Percentiles rank a stretch among this genome's conserved stretches.
phyloP scores from a whole-genome alignment of 345 rosid species.

The Crucihimalaya himalaica region DNA sequence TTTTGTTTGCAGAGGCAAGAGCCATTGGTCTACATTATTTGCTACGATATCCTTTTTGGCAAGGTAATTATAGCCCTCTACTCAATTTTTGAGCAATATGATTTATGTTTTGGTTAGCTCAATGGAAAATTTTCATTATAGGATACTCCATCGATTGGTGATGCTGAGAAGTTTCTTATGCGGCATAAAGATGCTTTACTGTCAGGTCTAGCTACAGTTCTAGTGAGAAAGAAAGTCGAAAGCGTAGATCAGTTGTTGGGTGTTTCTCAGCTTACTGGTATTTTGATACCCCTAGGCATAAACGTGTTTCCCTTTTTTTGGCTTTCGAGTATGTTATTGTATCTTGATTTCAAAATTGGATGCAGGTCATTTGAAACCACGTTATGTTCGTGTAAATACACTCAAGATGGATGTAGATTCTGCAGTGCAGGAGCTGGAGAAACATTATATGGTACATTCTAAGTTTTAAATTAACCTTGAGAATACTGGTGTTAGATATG shows the following conservation, averaged over 20 bases:
- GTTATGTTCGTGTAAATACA: conserved; percentile 86
- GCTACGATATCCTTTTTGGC: conserved; percentile 80
- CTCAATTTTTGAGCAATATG: neutral
- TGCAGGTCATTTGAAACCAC: conserved; percentile 69
- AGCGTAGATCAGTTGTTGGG: conserved; percentile 58
- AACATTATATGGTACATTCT: conserved; percentile 54
- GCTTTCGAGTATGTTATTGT: neutral
- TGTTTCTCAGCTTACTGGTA: conserved; percentile 59
- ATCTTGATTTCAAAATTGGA: conserved; percentile 28
- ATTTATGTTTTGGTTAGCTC: conserved; percentile 22
- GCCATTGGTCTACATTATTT: conserved; percentile 64
- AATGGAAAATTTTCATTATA: conserved; percentile 32
- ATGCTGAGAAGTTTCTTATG: conserved; percentile 75
- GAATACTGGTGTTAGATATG: conserved; percentile 16
- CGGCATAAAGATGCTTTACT: conserved; percentile 53
- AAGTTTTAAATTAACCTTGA: neutral
- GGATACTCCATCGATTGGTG: conserved; percentile 65
- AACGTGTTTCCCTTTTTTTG: neutral
- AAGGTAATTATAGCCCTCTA: conserved; percentile 48
- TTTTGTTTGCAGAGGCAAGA: conserved; percentile 62
- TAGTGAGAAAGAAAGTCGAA: conserved; percentile 65
- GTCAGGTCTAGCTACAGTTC: conserved; percentile 60
- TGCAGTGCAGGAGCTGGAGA: conserved; percentile 61
- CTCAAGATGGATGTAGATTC: conserved; percentile 72
- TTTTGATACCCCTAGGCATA: neutral